Base-by-base conservation (phyloP, 352 stramenopile species). In the Globisporangium nunn region DNA sequence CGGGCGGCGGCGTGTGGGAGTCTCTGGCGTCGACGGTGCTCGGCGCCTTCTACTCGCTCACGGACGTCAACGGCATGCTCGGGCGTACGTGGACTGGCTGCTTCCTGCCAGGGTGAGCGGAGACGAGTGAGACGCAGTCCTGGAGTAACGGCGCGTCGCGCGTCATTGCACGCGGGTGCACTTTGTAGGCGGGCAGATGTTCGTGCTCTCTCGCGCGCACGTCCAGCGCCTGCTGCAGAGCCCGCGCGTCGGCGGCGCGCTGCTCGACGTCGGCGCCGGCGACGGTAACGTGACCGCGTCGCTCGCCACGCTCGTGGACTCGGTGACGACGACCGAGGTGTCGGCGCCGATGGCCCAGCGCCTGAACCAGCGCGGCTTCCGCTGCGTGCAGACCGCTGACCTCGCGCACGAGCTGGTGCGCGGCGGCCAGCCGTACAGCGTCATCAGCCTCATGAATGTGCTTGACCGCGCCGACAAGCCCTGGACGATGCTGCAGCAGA, bases 371-470 rank as follows among this genome's bases (percentile, higher is more conserved):
- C 76, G 78, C 62, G 84, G 84, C 50, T 94, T 89, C 65, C 86
- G 88, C 60, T 88, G 73, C 55, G 72, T 90, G 15, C 68, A 23
- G 23, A 23, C 23, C 23, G 23, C 23, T 23, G 23, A 23, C 23
- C 23, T 23, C 23, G 23, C 23, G 23, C 23, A 23, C 23, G 23
- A 23, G 23, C 23, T 23, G 23, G 23, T 23, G 23, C 23, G 23
- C 23, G 23, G 73, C 43, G 61, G 74, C 23, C 78, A 83, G 14
- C 83, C 79, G 5, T 93, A 86, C 73, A 81, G 23, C 23, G 23
- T 93, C 56, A 93, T 93, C 37, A 94, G 84, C 59, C 64, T 94
- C 31, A 70, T 94, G 50, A 94, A 94, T 58, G 84, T 94, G 7
- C 56, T 94, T 0, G 84, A 94, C 45, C 84, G 84, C 2, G 80